A percentile compares a stretch with the other conserved stretches of the same genome.
These are phyloP conservation scores for Pythium volutum DNA, from an alignment of 352 stramenopile species.

Conservation along the genomic window DNA sequence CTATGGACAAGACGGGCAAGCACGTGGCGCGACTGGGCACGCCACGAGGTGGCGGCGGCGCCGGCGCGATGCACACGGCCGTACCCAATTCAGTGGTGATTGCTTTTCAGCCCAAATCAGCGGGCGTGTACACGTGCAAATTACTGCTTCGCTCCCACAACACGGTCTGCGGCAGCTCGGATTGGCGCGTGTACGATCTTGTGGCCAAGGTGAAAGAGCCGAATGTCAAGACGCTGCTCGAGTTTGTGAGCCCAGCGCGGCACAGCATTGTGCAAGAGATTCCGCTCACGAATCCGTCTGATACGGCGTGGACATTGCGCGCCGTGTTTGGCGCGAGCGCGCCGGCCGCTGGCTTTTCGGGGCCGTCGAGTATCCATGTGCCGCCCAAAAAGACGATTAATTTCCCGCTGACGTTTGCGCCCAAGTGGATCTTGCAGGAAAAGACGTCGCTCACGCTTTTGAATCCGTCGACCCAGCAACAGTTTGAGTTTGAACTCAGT, in stretches of 20 bases:
- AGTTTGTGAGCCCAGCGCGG: constrained; percentile 85
- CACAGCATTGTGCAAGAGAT: constrained; percentile 91
- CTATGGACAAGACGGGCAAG: constrained; percentile 32
- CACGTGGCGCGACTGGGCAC: constrained; percentile 48
- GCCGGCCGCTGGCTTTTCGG: constrained; percentile 44
- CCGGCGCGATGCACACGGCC: constrained; percentile 19
- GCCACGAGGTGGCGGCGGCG: constrained; percentile 33
- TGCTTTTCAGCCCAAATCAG: constrained; percentile 73
- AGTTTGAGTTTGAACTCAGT: constrained; percentile 88
- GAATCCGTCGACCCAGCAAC: constrained; percentile 82
- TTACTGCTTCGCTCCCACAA: constrained; percentile 59
- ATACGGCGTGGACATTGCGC: constrained; percentile 80
- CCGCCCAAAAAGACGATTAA: constrained; percentile 62
- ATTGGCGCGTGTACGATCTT: constrained; percentile 84
- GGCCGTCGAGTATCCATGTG: constrained; percentile 60
- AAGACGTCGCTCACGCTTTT: constrained; percentile 68
- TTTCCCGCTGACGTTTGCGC: constrained; percentile 83
- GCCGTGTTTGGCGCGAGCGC: constrained; percentile 42
- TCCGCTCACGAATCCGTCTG: constrained; percentile 86
- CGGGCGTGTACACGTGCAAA: constrained; percentile 68
- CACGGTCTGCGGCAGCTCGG: constrained; percentile 56
- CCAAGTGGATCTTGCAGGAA: constrained; percentile 74
- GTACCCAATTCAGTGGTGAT: constrained; percentile 52
- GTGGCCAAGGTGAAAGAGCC: constrained; percentile 84
- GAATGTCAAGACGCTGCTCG: constrained; percentile 80